Evolutionary conservation across 805 yeast genomes (phyloP).

Genomic region (Candida broadrunensis): DNA sequence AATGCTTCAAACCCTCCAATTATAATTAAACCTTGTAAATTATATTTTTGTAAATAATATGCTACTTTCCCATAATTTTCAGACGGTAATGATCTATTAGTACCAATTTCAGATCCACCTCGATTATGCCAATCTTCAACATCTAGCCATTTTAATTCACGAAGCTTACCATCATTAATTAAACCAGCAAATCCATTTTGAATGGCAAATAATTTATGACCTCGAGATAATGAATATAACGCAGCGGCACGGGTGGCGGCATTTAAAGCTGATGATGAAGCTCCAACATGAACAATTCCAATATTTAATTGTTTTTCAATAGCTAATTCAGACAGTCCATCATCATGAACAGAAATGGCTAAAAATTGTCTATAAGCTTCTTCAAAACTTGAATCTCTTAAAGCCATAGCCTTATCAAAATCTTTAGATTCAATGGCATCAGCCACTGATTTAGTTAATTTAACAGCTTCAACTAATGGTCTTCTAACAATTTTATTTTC

Average conservation of each 20-base stretch:
- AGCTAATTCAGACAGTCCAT: constrained; percentile 41
- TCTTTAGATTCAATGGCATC: constrained; percentile 62
- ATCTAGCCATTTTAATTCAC: constrained; percentile 62
- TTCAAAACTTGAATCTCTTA: constrained; percentile 68
- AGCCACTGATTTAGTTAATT: constrained; percentile 69
- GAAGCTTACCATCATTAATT: constrained; percentile 58
- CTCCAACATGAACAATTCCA: constrained; percentile 75
- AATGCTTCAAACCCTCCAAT: constrained; percentile 86
- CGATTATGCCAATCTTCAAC: constrained; percentile 69
- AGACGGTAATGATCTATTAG: constrained; percentile 68
- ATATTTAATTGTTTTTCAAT: constrained; percentile 53
- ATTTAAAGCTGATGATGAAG: constrained; percentile 77
- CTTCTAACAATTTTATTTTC: constrained; percentile 69
- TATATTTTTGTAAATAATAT: constrained; percentile 64
- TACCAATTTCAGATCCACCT: constrained; percentile 84
- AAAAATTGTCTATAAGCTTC: constrained; percentile 63
- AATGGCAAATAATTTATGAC: constrained; percentile 69
- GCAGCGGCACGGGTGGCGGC: constrained; percentile 77
- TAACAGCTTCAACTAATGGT: constrained; percentile 72
- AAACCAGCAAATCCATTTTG: constrained; percentile 75
- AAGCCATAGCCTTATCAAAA: constrained; percentile 65
- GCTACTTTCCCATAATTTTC: constrained; percentile 72
- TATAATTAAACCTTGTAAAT: constrained; percentile 66
- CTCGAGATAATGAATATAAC: constrained; percentile 69
- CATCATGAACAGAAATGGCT: constrained; percentile 45